Base-by-base conservation (phyloP, 1,284 basidiomycete species). In the Pseudozyma hubeiensis region DNA sequence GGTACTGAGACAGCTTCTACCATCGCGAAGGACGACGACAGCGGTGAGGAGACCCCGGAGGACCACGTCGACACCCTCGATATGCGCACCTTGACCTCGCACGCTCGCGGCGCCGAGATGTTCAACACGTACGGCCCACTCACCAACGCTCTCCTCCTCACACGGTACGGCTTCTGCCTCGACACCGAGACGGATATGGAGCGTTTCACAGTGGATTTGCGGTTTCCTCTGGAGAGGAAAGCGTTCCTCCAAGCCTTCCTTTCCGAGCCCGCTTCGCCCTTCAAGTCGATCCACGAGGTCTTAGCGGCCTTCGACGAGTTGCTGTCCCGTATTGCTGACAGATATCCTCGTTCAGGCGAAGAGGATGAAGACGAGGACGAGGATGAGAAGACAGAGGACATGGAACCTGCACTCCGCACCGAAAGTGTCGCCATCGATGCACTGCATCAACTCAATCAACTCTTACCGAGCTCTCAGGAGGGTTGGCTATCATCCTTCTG, bases 91-190 rank as follows among this genome's bases (percentile, higher is more conserved):
- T 45, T 64, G 7, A 24, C 33, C 10, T 19, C 59, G 1, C 45
- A 73, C 33, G 24, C 47, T 0, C 5, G 48, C 3, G 57, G 54
- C 6, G 61, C 67, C 1, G 78, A 82, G 48, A 50, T 66, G 10
- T 75, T 69, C 59, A 83, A 82, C 66, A 73, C 75, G 11, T 83
- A 83, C 57, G 81, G 81, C 4, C 44, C 64, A 1, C 66, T 83
- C 9, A 45, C 71, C 39, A 82, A 82, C 54, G 60, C 79, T 2
- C 59, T 70, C 16, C 64, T 83, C 5, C 61, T 83, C 0, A 71
- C 69, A 4, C 67, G 73, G 4, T 83, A 83, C 53, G 81, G 81
- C 7, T 83, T 83, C 40, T 65, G 62, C 19, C 60, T 80, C 5
- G 79, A 78, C n/a, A 68, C 60, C 5, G 76, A 77, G 40, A 82